Evolutionary conservation across 495 filamentous ascomycete species (phyloP), one percentile per base, ranked within the genome.

Genomic region (Daldinia vernicosa): DNA sequence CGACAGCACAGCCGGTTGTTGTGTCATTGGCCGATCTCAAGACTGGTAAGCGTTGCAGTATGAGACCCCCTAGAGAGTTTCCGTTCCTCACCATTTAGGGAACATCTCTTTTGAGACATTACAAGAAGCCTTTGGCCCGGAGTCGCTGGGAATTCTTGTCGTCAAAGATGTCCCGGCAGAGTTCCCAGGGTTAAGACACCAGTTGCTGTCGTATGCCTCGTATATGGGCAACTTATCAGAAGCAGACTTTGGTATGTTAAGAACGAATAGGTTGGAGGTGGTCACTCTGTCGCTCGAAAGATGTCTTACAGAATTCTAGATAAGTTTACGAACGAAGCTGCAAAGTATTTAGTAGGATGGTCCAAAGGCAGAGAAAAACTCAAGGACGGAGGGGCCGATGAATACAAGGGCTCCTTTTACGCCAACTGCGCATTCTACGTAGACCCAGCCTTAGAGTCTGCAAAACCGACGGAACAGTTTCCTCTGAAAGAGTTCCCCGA

Each of bases 401-500:
- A 91, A 5, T 86, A 92, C 11, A 99, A 99, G 82, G 95, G 95
- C 60, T 97, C 93, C 17, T 99, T 92, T 84, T 99, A 98, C 78
- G 90, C 94, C 77, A 98, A 98, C 81, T 97, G 93, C 79, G 92
- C 92, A 57, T 98, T 97, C 84, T 95, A 95, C 78, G 88, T 94
- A 55, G 86, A 92, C 67, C 83, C 88, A 2, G 63, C 74, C 2
- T 82, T 93, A 5, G 82, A 88, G 11, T 87, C 86, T 53, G 89
- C 90, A 6, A 85, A 75, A 22, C 85, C 84, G 3, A 86, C 89
- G 2, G 80, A 81, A 5, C 81, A 87, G 56, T 87, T 85, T 67
- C 87, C 87, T 69, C 70, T 87, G 2, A 87, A 89, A 61, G 83
- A 83, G 69, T 88, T 87, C 75, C 86, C 86, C 7, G 86, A 87